Percentiles rank a stretch among this genome's conserved stretches.
Conservation (phyloP, 2,329 filamentous ascomycete species). For the Bipolaris zeicola region DNA sequence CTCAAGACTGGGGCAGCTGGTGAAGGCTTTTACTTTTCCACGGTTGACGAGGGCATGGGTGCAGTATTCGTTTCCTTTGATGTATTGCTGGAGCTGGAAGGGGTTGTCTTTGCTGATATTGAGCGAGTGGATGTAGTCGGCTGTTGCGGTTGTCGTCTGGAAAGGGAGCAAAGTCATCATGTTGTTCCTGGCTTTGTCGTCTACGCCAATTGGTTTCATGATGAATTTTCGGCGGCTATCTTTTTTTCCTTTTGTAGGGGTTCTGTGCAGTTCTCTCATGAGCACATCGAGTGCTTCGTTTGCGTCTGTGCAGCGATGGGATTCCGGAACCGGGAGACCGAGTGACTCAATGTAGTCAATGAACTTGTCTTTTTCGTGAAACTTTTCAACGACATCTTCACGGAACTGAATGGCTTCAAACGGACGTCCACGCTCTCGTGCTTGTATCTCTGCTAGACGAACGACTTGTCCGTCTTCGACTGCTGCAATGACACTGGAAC, state of each 20-base stretch:
- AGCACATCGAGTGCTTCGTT: conserved; percentile 62
- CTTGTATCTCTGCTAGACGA: conserved; percentile 56
- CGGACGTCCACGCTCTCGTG: conserved; percentile 50
- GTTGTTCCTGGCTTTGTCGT: conserved; percentile 63
- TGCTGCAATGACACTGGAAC: conserved; percentile 69
- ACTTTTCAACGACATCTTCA: conserved; percentile 58
- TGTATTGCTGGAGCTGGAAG: conserved; percentile 73
- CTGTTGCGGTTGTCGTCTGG: conserved; percentile 58
- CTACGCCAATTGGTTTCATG: conserved; percentile 68
- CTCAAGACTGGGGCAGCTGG: conserved; percentile 67
- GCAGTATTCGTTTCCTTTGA: conserved; percentile 68
- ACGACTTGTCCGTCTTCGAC: conserved; percentile 70
- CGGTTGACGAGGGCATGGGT: conserved; percentile 72
- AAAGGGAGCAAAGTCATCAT: conserved; percentile 69
- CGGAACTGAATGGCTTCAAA: conserved; percentile 71
- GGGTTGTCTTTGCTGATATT: conserved; percentile 60
- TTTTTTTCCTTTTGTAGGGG: conserved; percentile 15
- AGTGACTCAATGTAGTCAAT: conserved; percentile 62
- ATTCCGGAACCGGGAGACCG: conserved; percentile 47
- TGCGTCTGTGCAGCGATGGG: conserved; percentile 58
- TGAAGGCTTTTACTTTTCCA: conserved; percentile 68
- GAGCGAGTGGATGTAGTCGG: conserved; percentile 60
- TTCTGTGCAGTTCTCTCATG: conserved; percentile 20
- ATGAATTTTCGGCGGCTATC: conserved; percentile 60
- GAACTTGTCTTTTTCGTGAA: conserved; percentile 71